These are phyloP conservation scores for Solanum piurae DNA, from an alignment of 257 asterid species.

Conservation along the genomic window DNA sequence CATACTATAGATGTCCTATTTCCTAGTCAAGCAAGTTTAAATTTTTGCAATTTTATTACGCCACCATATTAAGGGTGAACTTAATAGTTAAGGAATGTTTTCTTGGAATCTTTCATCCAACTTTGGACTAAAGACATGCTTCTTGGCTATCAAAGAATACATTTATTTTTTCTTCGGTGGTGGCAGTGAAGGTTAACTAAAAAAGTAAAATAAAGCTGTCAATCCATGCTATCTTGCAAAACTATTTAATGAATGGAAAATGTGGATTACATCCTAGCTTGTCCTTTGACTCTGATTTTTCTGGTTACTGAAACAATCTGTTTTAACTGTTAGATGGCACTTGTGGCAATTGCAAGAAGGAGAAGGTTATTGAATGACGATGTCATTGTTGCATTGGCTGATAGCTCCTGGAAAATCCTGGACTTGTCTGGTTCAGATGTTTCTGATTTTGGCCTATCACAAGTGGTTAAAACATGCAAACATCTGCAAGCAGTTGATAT, in stretches of 20 bases:
- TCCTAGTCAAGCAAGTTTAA: background rate
- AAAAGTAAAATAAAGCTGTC: background rate
- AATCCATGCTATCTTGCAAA: background rate
- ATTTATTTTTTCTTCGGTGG: background rate
- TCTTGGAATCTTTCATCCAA: background rate
- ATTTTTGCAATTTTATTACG: background rate
- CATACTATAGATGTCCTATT: background rate
- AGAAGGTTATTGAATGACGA: constrained; percentile 66
- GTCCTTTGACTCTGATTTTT: background rate
- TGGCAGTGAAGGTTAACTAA: background rate
- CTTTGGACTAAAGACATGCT: background rate
- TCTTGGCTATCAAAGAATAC: background rate
- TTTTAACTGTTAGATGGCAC: constrained; percentile 38
- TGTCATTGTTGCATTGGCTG: constrained; percentile 56
- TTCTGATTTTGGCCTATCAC: constrained; percentile 63
- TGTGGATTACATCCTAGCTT: background rate
- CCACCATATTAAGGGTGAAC: background rate
- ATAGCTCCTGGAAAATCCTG: constrained; percentile 66
- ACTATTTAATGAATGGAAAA: background rate
- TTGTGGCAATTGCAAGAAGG: constrained; percentile 85
- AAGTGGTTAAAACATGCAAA: constrained; percentile 38
- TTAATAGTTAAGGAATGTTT: background rate
- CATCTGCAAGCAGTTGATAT: constrained; percentile 65
- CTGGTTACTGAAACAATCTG: background rate
- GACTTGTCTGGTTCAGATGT: constrained; percentile 77